Evolutionary conservation across 768 basidiomycete species (phyloP), one percentile per base, ranked within the genome.

Genomic region (Collybia mongolica): DNA sequence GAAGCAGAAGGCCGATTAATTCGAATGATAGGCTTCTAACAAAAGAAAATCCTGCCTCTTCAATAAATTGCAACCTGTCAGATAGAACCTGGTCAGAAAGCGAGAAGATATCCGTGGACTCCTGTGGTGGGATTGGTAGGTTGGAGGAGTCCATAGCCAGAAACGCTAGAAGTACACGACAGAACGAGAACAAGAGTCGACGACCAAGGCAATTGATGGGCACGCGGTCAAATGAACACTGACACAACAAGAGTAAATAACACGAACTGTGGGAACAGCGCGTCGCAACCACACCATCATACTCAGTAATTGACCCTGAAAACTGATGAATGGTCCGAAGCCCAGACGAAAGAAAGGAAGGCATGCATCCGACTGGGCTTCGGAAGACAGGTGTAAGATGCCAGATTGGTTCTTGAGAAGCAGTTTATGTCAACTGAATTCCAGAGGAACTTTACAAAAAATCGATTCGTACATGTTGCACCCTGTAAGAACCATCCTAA

Each of bases 21-120:
- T 46, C 49, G 19, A 37, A 24, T 41, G 19, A 19, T 19, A 15
- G 42, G 43, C 29, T 19, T 41, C 23, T 39, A 45, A 56, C 35
- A 40, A 32, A 44, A 55, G 43, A 42, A 42, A 44, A 48, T 61
- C 72, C 17, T 55, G 83, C 88, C 76, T 90, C 88, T 69, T 87
- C 77, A 46, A 90, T 76, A 63, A 92, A 92, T 51, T 84, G 79
- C 39, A 90, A 75, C 40, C 79, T 79, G 60, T 88, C 80, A 20
- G 83, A 82, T 35, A 91, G 74, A 49, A 76, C 80, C 52, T 85
- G 77, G 70, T 92, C 89, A 4, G 86, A 81, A 51, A 91, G 74
- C 0, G 84, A 84, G 72, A 86, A 90, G 19, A 90, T 80, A 68
- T 90, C 85, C 5, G 74, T 77, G 37, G 72, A 64, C 47, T 72